phyloP scores from a whole-genome alignment of 768 basidiomycete species.

The Neoboletus magnificus region DNA sequence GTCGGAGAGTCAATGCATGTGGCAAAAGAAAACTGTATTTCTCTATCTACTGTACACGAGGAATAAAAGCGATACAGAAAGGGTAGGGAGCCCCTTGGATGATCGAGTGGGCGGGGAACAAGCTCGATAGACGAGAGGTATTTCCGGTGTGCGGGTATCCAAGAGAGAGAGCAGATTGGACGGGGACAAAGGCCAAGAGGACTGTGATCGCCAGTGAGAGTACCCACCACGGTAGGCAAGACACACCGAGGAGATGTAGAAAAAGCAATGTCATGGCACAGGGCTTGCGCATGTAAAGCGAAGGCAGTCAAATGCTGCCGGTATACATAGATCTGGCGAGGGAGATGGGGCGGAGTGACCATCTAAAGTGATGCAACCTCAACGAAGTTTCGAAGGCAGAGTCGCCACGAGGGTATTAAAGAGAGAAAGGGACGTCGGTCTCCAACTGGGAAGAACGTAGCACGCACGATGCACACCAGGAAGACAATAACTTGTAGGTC shows the following conservation, averaged over 20 bases:
- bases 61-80: constrained; percentile 21
- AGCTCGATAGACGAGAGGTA: not conserved
- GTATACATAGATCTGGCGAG: not conserved
- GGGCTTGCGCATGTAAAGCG: not conserved
- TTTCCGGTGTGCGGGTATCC: not conserved
- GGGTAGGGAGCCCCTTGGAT: constrained; percentile 3
- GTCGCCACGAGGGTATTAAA: not conserved
- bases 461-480: not conserved
- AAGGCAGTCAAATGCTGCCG: not conserved
- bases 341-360: not conserved
- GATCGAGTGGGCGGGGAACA: not conserved
- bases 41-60: constrained; percentile 33
- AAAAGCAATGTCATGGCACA: not conserved
- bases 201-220: not conserved
- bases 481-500: not conserved
- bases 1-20: constrained; percentile 58
- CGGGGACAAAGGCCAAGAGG: not conserved
- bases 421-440: not conserved
- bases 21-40: constrained; percentile 41
- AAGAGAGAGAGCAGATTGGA: not conserved
- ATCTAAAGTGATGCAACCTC: not conserved
- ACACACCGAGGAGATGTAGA: not conserved
- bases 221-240: not conserved
- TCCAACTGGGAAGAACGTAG: not conserved
- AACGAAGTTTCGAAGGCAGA: not conserved